Evolutionary conservation across 257 asterid genomes (phyloP).

Genomic region (Ophiorrhiza pumila): DNA sequence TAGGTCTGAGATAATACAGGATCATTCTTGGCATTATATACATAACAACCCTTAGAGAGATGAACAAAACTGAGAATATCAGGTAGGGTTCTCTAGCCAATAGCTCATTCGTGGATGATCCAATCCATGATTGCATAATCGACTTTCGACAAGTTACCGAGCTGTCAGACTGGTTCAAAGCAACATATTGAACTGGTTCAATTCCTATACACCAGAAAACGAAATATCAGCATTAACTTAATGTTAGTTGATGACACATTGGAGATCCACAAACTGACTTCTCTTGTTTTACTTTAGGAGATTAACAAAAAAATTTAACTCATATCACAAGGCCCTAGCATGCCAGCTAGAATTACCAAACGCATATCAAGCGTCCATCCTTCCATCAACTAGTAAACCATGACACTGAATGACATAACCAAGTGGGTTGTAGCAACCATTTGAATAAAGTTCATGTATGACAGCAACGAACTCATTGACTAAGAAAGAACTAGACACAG

Average conservation of each 20-base stretch:
- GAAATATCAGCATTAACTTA: background rate
- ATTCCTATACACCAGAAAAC: conserved; percentile 19
- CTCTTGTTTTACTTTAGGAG: background rate
- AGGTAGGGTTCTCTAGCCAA: conserved; percentile 27
- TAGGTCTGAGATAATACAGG: conserved; percentile 29
- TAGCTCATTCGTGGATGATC: conserved; percentile 17
- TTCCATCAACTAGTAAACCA: background rate
- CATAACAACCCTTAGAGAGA: conserved; percentile 39
- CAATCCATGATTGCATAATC: conserved; percentile 19
- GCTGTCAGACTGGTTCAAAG: conserved; percentile 14
- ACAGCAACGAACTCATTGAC: background rate
- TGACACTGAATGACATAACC: background rate
- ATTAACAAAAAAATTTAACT: background rate
- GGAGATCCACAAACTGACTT: background rate
- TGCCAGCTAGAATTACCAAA: background rate
- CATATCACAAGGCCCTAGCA: background rate
- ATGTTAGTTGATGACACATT: background rate
- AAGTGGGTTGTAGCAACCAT: background rate
- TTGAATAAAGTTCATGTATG: background rate
- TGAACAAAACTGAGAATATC: conserved; percentile 37
- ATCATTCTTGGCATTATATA: conserved; percentile 45
- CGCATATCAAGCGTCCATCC: background rate
- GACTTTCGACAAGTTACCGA: conserved; percentile 2
- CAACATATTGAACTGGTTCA: conserved; percentile 26
- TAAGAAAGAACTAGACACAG: background rate